phyloP scores from a whole-genome alignment of 169 alveolate genomes.

The Perkinsus chesapeaki region DNA sequence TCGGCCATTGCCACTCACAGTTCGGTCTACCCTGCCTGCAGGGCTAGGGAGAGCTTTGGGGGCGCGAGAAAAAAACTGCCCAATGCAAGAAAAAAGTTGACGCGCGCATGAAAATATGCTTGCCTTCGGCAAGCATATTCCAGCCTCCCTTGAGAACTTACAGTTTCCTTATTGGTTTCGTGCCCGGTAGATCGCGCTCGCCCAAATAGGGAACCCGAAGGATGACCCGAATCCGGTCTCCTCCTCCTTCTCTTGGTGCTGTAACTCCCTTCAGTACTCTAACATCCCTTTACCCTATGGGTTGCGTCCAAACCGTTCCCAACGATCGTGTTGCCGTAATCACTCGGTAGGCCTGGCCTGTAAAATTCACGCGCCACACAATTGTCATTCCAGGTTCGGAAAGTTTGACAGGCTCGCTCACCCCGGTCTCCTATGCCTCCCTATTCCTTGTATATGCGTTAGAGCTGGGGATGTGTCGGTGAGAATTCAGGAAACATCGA shows the following conservation, averaged over 20 bases:
- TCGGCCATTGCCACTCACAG: no score
- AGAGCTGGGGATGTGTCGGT: slow-evolving; percentile 10
- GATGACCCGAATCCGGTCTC: no score
- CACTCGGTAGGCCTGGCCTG: neutral
- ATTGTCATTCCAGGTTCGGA: neutral
- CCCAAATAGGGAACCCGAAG: no score
- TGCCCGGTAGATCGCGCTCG: no score
- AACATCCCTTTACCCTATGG: neutral
- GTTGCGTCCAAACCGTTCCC: neutral
- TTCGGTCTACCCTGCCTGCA: no score
- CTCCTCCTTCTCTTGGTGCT: neutral
- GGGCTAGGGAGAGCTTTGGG: no score
- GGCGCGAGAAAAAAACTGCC: no score
- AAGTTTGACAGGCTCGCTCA: slow-evolving; percentile 1
- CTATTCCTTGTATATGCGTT: slow-evolving; percentile 5
- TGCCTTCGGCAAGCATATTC: no score
- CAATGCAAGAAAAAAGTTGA: no score
- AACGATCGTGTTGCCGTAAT: slow-evolving; percentile 9
- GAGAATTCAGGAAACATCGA: slow-evolving; percentile 4
- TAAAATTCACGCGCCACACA: neutral
- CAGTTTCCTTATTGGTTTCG: no score
- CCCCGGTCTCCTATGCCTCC: neutral
- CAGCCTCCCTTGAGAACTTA: no score
- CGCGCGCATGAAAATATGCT: no score
- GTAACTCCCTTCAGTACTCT: neutral